Base-by-base conservation (phyloP, 2,329 filamentous ascomycete species). In the Neofusicoccum ribis region DNA sequence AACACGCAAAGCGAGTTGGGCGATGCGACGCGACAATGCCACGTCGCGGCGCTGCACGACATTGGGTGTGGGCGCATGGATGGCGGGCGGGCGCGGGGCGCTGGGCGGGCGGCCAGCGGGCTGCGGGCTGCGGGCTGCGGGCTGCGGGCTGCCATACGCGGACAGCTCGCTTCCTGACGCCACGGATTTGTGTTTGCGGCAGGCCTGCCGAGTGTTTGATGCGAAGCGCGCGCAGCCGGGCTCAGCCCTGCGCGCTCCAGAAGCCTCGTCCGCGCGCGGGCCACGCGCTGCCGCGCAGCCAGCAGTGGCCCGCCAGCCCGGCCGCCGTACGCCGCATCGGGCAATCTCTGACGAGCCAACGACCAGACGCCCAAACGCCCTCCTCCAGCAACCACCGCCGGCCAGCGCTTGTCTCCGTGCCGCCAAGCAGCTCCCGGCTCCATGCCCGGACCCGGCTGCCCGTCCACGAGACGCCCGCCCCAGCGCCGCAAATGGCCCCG, bases 271-370 rank as follows among this genome's bases (percentile, higher is more conserved):
- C 27, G 27, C 27, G 27, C 27, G 27, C 27, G 27, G 27, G 27
- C 27, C 27, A 31, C 27, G 27, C 27, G 27, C 27, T 31, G 27
- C 27, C 27, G 5, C 27, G 27, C 27, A 4, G 37, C 37, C 11
- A 41, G 31, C 49, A 36, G 23, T 20, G 54, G 54, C 39, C 52
- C 52, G 36, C 36, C 17, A 23, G 36, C 52, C 52, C 52, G 36
- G 37, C 41, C 56, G 61, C 41, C 61, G 61, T 50, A 47, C 56
- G 41, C 61, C 61, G 41, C 41, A 46, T 64, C 61, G 27, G 50
- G 61, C 36, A 64, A 31, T 64, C 50, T 64, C 61, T 64, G 61
- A 64, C 61, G 61, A 64, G 61, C 39, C 23, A 31, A 31, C 27
- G 27, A 31, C 27, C 27, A 31, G 27, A 31, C 36, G 20, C 8